Evolutionary conservation across 345 rosid genomes (phyloP), one percentile per base, ranked within the genome.

Genomic region (Diplotaxis tenuifolia): DNA sequence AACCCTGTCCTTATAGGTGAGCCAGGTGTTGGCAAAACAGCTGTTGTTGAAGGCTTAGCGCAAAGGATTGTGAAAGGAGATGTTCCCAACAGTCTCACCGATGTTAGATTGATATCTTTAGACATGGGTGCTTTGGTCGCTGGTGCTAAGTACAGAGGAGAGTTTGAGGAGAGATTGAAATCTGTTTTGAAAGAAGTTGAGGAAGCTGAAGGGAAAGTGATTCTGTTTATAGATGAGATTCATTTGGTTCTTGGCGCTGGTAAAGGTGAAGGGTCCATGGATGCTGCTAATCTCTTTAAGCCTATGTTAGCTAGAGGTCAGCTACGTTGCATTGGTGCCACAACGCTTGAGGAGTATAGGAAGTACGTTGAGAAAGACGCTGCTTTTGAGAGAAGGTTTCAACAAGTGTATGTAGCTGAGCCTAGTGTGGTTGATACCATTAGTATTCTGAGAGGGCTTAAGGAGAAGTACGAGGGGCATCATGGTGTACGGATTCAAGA

Each of bases 221-320:
- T 94, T 36, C 81, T 94, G 58, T 94, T 94, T 34, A 94, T 94
- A 4, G 98, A 94, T 82, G 98, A 94, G 72, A 91, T 94, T 54
- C 97, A 94, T 59, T 85, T 94, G n/a, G 98, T 89, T 61, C 93
- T 94, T 3, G 97, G 96, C n/a, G 98, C 97, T 28, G 98, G 98
- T 3, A 82, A 93, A 42, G 83, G 90, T 0, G 97, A 91, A 72
- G 97, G 97, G 1, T 91, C 98, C 0, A 94, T 94, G 98, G 98
- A 94, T 82, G 98, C 97, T 7, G 98, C 98, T 1, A 94, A 94
- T 63, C 85, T 94, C 27, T 87, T 94, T 47, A 94, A 91, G 83
- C 98, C 97, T 0, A 91, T 91, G 98, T 90, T 94, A 71, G 98
- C 96, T 31, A 83, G 96, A 75, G 97, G 98, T 22, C 97, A 94